Percentiles rank a stretch among this genome's conserved stretches.
Conservation (phyloP, 108 stramenopile species). For the Nitzschia putrida region DNA sequence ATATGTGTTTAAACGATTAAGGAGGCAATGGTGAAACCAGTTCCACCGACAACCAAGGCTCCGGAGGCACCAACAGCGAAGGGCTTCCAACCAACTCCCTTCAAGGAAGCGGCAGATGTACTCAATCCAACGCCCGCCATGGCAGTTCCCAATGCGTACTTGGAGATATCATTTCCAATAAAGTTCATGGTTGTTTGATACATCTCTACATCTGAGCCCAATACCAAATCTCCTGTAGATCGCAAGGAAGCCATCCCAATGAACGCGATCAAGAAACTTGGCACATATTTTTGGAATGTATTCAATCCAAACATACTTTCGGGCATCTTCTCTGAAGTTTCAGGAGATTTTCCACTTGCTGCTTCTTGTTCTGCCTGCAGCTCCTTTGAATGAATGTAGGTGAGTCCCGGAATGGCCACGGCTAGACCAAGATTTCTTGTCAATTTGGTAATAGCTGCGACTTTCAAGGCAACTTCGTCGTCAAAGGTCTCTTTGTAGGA, state of each 20-base stretch:
- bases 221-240: conserved; percentile 43
- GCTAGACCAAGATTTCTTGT: conserved; percentile 56
- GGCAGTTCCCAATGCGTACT: conserved; percentile 58
- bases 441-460: conserved; percentile 62
- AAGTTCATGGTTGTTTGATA: conserved; percentile 33
- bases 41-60: conserved; percentile 58
- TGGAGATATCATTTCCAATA: conserved; percentile 50
- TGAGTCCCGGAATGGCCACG: conserved; percentile 51
- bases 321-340: conserved; percentile 13
- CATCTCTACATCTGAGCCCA: conserved; percentile 23
- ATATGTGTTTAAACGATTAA: conserved; percentile 18
- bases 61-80: conserved; percentile 63
- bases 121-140: conserved; percentile 68
- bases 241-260: conserved; percentile 56
- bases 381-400: conserved; percentile 34
- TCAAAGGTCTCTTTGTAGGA: conserved; percentile 50
- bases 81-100: conserved; percentile 59
- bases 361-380: conserved; percentile 23
- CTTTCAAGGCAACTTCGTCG: conserved; percentile 52
- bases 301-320: conserved; percentile 39
- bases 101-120: conserved; percentile 37
- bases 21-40: conserved; percentile 45
- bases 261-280: conserved; percentile 56
- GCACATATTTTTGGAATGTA: conserved; percentile 60
- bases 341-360: neutral